Conservation (phyloP, 129 eudicot species). For the Flaveria brownii region DNA sequence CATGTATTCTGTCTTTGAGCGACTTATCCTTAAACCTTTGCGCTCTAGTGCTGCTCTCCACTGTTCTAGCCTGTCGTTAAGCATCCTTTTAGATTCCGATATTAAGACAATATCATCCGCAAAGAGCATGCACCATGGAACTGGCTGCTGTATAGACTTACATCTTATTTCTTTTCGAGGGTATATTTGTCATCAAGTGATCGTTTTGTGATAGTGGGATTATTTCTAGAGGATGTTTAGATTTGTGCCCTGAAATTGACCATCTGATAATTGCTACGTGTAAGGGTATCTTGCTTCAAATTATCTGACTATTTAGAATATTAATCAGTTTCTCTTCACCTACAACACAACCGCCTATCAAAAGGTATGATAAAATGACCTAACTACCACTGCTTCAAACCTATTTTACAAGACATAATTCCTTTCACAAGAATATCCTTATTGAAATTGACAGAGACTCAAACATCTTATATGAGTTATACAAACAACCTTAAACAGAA, state of each 20-base stretch:
- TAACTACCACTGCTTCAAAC: not conserved
- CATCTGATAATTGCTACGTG: not conserved
- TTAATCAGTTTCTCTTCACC: not conserved
- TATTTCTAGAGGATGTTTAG: not conserved
- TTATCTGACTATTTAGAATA: not conserved
- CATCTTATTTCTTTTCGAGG: not conserved
- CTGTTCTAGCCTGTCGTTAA: no score
- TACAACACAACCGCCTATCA: constrained; percentile 1
- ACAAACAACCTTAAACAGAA: not conserved
- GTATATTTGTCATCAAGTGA: not conserved
- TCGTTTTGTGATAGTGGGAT: not conserved
- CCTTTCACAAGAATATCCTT: not conserved
- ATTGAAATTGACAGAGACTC: not conserved
- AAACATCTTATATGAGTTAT: not conserved
- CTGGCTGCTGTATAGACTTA: no score
- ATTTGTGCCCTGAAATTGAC: not conserved
- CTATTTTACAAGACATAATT: not conserved
- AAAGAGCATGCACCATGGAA: no score
- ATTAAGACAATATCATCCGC: no score
- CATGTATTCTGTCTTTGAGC: no score
- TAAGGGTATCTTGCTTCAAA: not conserved
- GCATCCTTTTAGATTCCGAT: no score
- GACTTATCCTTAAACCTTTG: no score
- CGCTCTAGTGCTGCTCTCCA: no score
- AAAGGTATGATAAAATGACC: not conserved